Conservation (phyloP, 768 basidiomycete genomes). For the Baorangia bicolor region DNA sequence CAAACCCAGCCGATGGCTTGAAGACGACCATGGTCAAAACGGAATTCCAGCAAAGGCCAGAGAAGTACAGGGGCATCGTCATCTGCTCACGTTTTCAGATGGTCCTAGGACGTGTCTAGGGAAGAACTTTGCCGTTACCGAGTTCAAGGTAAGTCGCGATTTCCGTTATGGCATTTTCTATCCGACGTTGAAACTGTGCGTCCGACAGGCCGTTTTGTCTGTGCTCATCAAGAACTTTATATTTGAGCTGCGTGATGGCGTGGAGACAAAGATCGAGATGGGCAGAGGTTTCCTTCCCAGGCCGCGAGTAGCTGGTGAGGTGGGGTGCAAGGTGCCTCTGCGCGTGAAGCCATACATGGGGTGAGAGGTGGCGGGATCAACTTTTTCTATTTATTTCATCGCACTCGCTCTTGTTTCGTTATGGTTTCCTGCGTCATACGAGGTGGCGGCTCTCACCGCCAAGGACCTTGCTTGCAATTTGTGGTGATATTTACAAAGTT, state of each 20-base stretch:
- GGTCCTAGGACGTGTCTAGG: slow-evolving; percentile 53
- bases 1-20: slow-evolving; percentile 64
- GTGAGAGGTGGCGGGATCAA: background rate
- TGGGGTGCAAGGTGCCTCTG: slow-evolving; percentile 28
- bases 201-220: slow-evolving; percentile 39
- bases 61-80: slow-evolving; percentile 48
- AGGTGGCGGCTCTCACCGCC: too few species aligned
- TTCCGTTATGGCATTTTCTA: background rate
- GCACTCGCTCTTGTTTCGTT: too few species aligned
- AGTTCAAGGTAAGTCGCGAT: slow-evolving; percentile 31
- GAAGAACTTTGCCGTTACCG: slow-evolving; percentile 45
- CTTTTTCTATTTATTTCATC: too few species aligned
- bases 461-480: too few species aligned
- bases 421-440: too few species aligned
- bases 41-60: slow-evolving; percentile 31
- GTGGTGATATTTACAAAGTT: too few species aligned
- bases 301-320: slow-evolving; percentile 17
- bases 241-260: slow-evolving; percentile 37
- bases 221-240: slow-evolving; percentile 45
- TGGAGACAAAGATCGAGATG: slow-evolving; percentile 20
- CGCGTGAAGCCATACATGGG: slow-evolving; percentile 18
- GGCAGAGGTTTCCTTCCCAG: slow-evolving; percentile 14
- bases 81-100: slow-evolving; percentile 51
- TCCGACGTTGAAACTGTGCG: background rate
- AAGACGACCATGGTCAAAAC: slow-evolving; percentile 12